Percentiles rank a stretch among this genome's conserved stretches.
phyloP scores from a whole-genome alignment of 371 early-diverging fungal species.

The Mortierella sp. region DNA sequence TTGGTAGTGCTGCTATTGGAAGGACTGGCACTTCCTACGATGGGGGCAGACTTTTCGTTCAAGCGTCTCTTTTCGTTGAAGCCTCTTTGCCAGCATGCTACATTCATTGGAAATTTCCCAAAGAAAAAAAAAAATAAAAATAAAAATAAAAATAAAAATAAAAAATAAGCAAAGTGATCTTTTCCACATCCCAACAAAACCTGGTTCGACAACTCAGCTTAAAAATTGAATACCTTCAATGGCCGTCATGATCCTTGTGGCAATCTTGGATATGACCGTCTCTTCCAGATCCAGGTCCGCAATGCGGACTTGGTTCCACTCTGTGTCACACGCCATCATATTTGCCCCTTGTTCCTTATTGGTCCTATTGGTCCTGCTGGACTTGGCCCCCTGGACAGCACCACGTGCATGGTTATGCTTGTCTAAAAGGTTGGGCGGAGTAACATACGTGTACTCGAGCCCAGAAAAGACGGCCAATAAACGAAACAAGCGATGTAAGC shows the following conservation, averaged over 20 bases:
- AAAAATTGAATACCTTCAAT: slow-evolving; percentile 20
- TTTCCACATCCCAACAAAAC: too few relatives aligned
- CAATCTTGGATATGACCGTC: slow-evolving; percentile 9
- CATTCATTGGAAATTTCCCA: not conserved
- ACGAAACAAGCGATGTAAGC: slow-evolving; percentile 22
- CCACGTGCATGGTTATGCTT: too few relatives aligned
- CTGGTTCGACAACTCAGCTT: too few relatives aligned
- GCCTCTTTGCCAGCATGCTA: slow-evolving; percentile 41
- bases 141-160: not conserved
- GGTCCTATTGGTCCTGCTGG: too few relatives aligned
- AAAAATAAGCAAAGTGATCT: too few relatives aligned
- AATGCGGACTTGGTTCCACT: slow-evolving; percentile 12
- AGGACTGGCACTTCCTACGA: not conserved
- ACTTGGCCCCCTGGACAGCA: too few relatives aligned
- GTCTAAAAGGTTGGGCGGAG: too few relatives aligned
- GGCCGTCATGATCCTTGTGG: slow-evolving; percentile 16
- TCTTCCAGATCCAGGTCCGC: slow-evolving; percentile 19
- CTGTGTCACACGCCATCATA: not conserved
- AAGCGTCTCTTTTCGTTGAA: not conserved
- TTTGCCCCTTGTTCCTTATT: too few relatives aligned
- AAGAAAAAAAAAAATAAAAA: not conserved
- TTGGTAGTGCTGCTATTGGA: not conserved
- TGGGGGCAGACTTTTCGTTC: not conserved
- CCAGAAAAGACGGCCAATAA: slow-evolving; percentile 20
- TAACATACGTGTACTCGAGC: slow-evolving; percentile 4